These are phyloP conservation scores for Trapa incisa DNA, from an alignment of 345 rosid genomes.

Conservation along the genomic window DNA sequence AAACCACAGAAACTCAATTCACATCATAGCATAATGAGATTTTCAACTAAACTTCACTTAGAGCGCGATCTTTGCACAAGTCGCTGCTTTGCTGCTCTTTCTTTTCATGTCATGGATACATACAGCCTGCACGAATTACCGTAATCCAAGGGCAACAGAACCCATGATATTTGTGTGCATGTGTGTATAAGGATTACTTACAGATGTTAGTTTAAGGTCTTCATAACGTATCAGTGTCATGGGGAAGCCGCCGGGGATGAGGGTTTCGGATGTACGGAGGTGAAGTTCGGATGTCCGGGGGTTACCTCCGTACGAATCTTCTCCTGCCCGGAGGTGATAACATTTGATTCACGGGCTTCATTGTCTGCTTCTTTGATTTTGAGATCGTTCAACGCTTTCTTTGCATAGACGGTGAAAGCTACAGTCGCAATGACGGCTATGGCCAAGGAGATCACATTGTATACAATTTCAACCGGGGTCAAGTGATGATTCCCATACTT, in stretches of 20 bases:
- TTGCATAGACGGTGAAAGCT: slow-evolving; percentile 61
- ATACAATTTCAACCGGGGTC: slow-evolving; percentile 53
- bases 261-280: slow-evolving; percentile 6
- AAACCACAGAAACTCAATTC: too few species aligned
- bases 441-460: slow-evolving; percentile 50
- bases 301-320: slow-evolving; percentile 28
- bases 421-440: slow-evolving; percentile 47
- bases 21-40: too few species aligned
- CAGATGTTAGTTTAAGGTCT: neutral
- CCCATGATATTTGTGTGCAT: neutral
- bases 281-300: slow-evolving; percentile 4
- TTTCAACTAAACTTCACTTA: too few species aligned
- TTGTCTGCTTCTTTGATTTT: slow-evolving; percentile 25
- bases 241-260: slow-evolving; percentile 3
- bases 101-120: neutral
- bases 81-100: neutral
- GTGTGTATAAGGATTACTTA: neutral
- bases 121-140: neutral
- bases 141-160: neutral
- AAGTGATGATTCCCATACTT: slow-evolving; percentile 46
- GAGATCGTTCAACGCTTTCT: slow-evolving; percentile 39
- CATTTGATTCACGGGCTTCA: slow-evolving; percentile 14
- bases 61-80: too few species aligned
- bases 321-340: slow-evolving; percentile 30
- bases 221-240: neutral